Conservation (phyloP, 495 filamentous ascomycete genomes). For the Penicillium waksmanii region DNA sequence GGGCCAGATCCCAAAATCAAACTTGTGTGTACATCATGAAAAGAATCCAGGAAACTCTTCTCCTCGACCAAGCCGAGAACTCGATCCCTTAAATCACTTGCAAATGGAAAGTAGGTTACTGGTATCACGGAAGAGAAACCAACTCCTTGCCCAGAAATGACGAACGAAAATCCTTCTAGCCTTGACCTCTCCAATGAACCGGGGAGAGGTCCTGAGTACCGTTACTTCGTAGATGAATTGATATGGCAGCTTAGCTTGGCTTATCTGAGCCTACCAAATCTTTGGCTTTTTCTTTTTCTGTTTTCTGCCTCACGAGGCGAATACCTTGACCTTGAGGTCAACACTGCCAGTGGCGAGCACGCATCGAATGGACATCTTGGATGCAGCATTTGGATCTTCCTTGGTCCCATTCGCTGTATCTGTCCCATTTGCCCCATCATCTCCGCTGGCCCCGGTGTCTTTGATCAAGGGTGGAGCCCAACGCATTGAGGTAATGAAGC, state of each 20-base stretch:
- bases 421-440: constrained; percentile 25
- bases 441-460: constrained; percentile 20
- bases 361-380: constrained; percentile 56
- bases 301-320: constrained; percentile 44
- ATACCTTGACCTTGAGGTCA: constrained; percentile 64
- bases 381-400: constrained; percentile 33
- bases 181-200: constrained; percentile 12
- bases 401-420: constrained; percentile 22
- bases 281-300: constrained; percentile 5
- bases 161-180: constrained; percentile 21
- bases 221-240: constrained; percentile 15
- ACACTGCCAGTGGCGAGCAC: constrained; percentile 68
- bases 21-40: constrained; percentile 24
- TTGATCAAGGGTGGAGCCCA: constrained; percentile 86
- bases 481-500: constrained; percentile 84
- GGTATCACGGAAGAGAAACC: constrained; percentile 37
- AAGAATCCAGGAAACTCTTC: constrained; percentile 5
- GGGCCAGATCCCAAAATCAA: constrained; percentile 13
- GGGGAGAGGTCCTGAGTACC: constrained; percentile 11
- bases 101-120: constrained; percentile 31
- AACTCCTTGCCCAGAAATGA: constrained; percentile 35
- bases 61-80: constrained; percentile 7
- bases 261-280: background rate
- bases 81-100: constrained; percentile 23
- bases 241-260: constrained; percentile 5